phyloP scores from a whole-genome alignment of 192 early-diverging fungal species.

The Paraglomus occultum region DNA sequence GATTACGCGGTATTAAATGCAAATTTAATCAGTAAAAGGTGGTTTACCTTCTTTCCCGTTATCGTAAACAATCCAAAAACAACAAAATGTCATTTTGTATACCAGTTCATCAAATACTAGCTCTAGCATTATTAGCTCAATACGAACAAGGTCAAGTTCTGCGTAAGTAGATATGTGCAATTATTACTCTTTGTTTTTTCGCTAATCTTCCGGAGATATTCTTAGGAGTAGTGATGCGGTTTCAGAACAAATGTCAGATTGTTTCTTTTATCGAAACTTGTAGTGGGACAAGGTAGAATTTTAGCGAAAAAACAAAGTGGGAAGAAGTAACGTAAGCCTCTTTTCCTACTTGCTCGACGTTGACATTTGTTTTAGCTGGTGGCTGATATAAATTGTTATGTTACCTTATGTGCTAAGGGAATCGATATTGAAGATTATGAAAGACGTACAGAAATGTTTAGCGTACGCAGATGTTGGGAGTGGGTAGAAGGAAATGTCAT shows the following conservation, averaged over 20 bases:
- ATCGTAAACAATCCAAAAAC: too few species aligned
- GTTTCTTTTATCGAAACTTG: conserved; percentile 10
- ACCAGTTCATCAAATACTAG: too few species aligned
- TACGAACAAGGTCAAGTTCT: conserved; percentile 8
- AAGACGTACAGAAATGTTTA: not conserved
- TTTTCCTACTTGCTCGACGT: conserved; percentile 16
- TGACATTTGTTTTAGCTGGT: not conserved
- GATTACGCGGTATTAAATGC: too few species aligned
- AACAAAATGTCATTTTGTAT: too few species aligned
- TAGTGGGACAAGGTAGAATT: conserved; percentile 10
- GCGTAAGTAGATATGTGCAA: conserved; percentile 4
- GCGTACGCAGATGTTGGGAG: conserved; percentile 4
- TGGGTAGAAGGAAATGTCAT: conserved; percentile 5
- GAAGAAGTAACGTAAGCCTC: conserved; percentile 18
- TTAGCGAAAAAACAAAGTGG: conserved; percentile 16
- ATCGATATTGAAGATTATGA: conserved; percentile 15
- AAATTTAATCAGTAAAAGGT: too few species aligned
- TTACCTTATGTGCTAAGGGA: not conserved
- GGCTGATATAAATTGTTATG: conserved; percentile 12
- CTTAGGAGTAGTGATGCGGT: conserved; percentile 17
- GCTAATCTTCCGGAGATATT: conserved; percentile 18
- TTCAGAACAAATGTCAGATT: conserved; percentile 15
- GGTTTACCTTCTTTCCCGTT: too few species aligned
- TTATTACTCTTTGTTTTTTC: conserved; percentile 21
- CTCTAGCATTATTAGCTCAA: too few species aligned